A percentile compares a stretch with the other conserved stretches of the same genome.
Evolutionary conservation across 164 flowering plant genomes (phyloP).

Genomic region (Vitis riparia): DNA sequence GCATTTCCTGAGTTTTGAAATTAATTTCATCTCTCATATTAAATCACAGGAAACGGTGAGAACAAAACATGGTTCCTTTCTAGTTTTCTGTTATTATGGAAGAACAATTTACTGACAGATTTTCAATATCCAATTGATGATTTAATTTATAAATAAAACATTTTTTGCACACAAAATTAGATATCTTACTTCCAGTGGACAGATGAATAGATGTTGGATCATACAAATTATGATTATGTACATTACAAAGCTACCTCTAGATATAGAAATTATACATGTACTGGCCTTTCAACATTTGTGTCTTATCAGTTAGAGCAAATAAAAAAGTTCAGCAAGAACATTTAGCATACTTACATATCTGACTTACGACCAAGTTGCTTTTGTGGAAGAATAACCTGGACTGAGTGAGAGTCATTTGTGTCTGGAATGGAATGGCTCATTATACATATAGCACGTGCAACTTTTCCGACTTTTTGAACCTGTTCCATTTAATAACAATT

Average conservation of each 20-base stretch:
- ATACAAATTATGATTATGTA: too few relatives aligned
- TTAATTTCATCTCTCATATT: neutral
- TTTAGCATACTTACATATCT: constrained; percentile 63
- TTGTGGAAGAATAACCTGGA: constrained; percentile 91
- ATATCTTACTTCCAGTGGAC: too few relatives aligned
- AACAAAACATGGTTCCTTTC: neutral
- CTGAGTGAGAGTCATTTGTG: constrained; percentile 86
- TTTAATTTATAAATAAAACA: too few relatives aligned
- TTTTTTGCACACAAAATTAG: too few relatives aligned
- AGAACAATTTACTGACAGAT: too few relatives aligned
- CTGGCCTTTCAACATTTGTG: neutral
- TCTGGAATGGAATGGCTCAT: constrained; percentile 96
- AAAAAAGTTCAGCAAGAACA: neutral
- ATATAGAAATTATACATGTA: neutral
- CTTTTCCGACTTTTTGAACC: constrained; percentile 88
- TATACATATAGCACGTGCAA: constrained; percentile 91
- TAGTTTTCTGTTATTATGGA: too few relatives aligned
- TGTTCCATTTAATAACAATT: constrained; percentile 23
- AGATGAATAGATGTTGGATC: too few relatives aligned
- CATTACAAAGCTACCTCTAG: neutral
- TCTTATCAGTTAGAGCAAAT: neutral
- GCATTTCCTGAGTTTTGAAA: neutral
- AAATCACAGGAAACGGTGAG: neutral
- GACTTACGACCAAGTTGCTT: constrained; percentile 97
- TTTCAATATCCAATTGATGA: too few relatives aligned